These are phyloP conservation scores for Sporisorium sorghi DNA, from an alignment of 1,284 basidiomycete species.

Conservation along the genomic window DNA sequence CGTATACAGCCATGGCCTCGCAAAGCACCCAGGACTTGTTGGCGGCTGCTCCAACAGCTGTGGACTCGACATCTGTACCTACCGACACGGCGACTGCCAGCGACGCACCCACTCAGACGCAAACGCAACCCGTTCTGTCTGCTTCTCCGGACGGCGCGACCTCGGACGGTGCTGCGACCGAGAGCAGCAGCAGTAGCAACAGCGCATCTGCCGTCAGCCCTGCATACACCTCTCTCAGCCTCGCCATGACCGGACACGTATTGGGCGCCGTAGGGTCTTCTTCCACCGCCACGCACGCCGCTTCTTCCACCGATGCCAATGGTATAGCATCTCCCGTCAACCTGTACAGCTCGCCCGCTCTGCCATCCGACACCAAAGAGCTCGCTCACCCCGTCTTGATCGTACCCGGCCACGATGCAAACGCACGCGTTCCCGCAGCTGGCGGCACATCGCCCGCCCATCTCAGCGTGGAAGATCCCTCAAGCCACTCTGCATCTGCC, in stretches of 20 bases:
- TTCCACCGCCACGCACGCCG: background rate
- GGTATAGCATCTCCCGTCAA: slow-evolving; percentile 9
- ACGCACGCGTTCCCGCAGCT: background rate
- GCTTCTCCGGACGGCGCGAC: background rate
- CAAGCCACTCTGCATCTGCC: slow-evolving; percentile 27
- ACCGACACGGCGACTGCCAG: background rate
- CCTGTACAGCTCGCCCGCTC: slow-evolving; percentile 40
- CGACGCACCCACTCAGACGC: background rate
- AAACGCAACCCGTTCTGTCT: background rate
- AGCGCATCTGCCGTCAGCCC: slow-evolving; percentile 14
- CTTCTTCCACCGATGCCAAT: background rate
- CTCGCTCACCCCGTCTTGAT: slow-evolving; percentile 40
- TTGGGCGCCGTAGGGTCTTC: slow-evolving; percentile 13
- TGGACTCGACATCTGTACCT: background rate
- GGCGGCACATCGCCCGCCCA: slow-evolving; percentile 13
- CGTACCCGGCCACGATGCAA: slow-evolving; percentile 11
- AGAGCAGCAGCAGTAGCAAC: no score
- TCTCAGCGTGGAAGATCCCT: slow-evolving; percentile 21
- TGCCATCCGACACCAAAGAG: slow-evolving; percentile 31
- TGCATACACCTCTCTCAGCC: slow-evolving; percentile 23
- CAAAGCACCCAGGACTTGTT: slow-evolving; percentile 1
- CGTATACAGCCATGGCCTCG: slow-evolving; percentile 16
- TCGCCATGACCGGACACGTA: slow-evolving; percentile 38
- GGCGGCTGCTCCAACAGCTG: background rate
- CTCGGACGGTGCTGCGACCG: background rate